Base-by-base conservation (phyloP, 2,329 filamentous ascomycete genomes). In the Cladosporium sphaerospermum region DNA sequence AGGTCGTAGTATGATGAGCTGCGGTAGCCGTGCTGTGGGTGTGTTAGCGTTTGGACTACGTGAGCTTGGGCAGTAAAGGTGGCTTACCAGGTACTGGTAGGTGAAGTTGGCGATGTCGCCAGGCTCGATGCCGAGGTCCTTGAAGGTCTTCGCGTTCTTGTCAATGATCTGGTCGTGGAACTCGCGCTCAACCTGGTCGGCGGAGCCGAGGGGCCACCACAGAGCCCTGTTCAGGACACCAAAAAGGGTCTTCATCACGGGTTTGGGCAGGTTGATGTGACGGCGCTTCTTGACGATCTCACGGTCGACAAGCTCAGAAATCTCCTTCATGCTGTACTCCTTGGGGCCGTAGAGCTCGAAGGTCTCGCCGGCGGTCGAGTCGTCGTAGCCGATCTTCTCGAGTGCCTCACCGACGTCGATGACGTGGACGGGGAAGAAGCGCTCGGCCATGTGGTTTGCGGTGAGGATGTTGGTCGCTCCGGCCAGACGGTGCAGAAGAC, bases 161-260 rank as follows among this genome's bases (percentile, higher is more conserved):
- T 99, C 93, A 67, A 99, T 95, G 62, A 82, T 76, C 72, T 99
- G 93, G 72, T 99, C 88, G 64, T 95, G 82, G 72, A 92, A 95
- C 71, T 99, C 91, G 58, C 87, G 81, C 77, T 96, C 90, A 10
- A 99, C 79, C 70, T 95, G 84, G 65, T 97, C 91, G 37, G 83
- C 82, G 33, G 88, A 91, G 57, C 86, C 77, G 44, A 87, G 83
- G 42, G 85, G 86, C 89, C 89, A 99, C 91, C 91, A 99, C 16
- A 97, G 75, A 45, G 80, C 73, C 68, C 83, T 85, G 80, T 96
- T 96, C 53, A 96, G 72, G 54, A 90, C 71, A 49, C 81, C 76
- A 16, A 88, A 86, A 16, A 84, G 63, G 4, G 89, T 88, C 75
- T 92, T 89, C 54, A 95, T 75, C 51, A 96, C 69, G 3, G 74